Base-by-base conservation (phyloP, 164 flowering plant species). In the Nelumbo lutea region DNA sequence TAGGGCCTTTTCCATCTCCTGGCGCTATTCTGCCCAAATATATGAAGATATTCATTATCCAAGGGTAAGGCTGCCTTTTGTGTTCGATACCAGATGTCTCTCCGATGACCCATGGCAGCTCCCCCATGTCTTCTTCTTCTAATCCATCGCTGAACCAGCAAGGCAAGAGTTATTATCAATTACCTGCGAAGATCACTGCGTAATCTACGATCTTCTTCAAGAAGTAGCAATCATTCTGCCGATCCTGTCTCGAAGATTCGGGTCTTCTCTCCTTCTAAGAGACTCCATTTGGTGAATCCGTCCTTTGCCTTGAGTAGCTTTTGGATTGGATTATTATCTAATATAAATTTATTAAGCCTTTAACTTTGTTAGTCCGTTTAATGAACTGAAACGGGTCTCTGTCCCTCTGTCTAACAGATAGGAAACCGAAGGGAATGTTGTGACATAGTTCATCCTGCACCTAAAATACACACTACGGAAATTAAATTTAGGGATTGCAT, bases 1-100 rank as follows among this genome's bases (percentile, higher is more conserved):
- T 77, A 87, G 97, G 94, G 62, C 87, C 2, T 65, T 87, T 70
- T 89, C 95, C 1, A 67, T 89, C 41, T 85, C 97, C 5, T 91
- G 93, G 91, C 93, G 95, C 15, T 91, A 89, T 72, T 82, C 86
- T 0, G 79, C 70, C 5, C 85, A 89, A 2, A 77, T 90, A 0
- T 89, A 90, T 14, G 88, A 88, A 63, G 62, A 56, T 38, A 73
- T 87, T 13, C 14, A 77, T 43, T 83, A 84, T 1, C 83, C 88
- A 41, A 81, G 83, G 0, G 61, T 45, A 0, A 55, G 50, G 45
- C 83, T 77, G 0, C 61, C 69, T 7, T 90, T 50, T 82, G 73
- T 83, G 82, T 85, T 90, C 70, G 82, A 89, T 69, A 82, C 83
- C 1, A 61, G 96, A 40, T 50, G 60, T 39, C 61, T 58, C 4